Base-by-base conservation (phyloP, 2,329 filamentous ascomycete genomes). In the Phoma sp. region DNA sequence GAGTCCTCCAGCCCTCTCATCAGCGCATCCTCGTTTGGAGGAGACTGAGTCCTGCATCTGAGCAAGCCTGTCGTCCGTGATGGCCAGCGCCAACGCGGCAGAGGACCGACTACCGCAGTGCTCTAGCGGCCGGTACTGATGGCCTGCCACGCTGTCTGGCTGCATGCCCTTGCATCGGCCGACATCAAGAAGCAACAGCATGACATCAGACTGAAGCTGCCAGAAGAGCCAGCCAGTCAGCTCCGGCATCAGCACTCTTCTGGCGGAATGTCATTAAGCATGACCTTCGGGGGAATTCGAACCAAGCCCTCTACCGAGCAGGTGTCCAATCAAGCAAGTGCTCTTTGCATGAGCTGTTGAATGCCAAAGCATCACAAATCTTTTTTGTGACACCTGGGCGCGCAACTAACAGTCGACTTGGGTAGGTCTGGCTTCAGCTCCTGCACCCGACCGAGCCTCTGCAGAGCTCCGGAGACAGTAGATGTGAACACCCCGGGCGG, bases 61-160 rank as follows among this genome's bases (percentile, higher is more conserved):
- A 18, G 18, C 18, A 18, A 18, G 18, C 13, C 33, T 37, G 13
- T 23, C 42, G 30, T 47, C 42, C 5, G 43, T 24, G 37, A 47
- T 36, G 35, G 49, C n/a, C 50, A 37, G 39, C 33, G 25, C 25
- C 48, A 14, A 32, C 18, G 13, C 53, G 44, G 44, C 44, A 14
- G 8, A 40, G 47, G 47, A 37, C 47, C 25, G n/a, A 27, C 25
- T 27, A 27, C 25, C 8, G 25, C 25, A 29, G 27, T 29, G 9
- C 10, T 47, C 44, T 56, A 45, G 53, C 44, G 53, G 1, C 27
- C 18, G 18, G 18, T 18, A 18, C 18, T 18, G 46, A 45, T 40
- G 52, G 51, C 23, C 40, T 54, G 41, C 52, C 47, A 42, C 45
- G 37, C 52, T 47, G 9, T n/a, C 25, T 33, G 50, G 22, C 23